A percentile compares a stretch with the other conserved stretches of the same genome.
These are phyloP conservation scores for Melampsora americana DNA, from an alignment of 1,284 basidiomycete genomes.

Conservation along the genomic window DNA sequence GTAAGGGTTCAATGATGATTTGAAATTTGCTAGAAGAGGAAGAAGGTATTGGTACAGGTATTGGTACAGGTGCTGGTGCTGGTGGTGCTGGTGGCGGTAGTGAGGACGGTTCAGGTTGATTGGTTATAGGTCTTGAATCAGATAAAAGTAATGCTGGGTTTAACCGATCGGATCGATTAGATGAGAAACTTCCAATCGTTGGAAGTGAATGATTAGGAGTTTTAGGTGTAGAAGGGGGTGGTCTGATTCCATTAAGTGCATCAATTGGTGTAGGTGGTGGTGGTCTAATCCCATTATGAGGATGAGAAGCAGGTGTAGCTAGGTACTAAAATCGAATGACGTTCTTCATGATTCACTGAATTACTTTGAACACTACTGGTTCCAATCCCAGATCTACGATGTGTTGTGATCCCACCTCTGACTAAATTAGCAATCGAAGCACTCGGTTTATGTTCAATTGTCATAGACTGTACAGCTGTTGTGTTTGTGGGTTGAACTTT, in stretches of 20 bases:
- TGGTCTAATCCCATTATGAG: background rate
- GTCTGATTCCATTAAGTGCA: background rate
- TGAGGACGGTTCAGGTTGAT: constrained; percentile 14
- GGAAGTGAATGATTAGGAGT: background rate
- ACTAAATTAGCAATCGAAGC: background rate
- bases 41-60: background rate
- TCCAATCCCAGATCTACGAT: background rate
- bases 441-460: background rate
- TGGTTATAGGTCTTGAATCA: background rate
- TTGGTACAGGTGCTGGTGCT: background rate
- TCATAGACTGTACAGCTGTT: background rate
- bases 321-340: background rate
- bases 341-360: background rate
- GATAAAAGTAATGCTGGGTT: background rate
- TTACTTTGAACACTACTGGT: constrained; percentile 4
- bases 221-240: background rate
- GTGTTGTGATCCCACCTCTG: background rate
- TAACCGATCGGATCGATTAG: background rate
- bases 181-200: background rate
- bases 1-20: background rate
- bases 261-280: background rate
- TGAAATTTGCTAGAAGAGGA: background rate
- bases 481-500: constrained; percentile 2
- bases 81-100: background rate
- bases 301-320: background rate